Evolutionary conservation across 2,329 filamentous ascomycete genomes (phyloP).

Genomic region (Penicillium brasilianum): DNA sequence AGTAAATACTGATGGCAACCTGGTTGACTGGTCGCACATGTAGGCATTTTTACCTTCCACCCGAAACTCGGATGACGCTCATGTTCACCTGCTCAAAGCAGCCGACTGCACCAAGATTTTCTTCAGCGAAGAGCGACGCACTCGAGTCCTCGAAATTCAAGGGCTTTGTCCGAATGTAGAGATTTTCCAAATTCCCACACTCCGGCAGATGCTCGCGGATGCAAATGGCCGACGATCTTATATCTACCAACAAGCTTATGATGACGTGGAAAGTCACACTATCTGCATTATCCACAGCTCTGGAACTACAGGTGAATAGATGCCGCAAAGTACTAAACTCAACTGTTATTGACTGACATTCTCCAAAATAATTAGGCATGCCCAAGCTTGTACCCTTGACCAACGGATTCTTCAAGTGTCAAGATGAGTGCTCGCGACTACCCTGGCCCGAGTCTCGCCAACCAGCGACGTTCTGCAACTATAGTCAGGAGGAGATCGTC

Average conservation of each 20-base stretch:
- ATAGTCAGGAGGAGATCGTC: slow-evolving; percentile 19
- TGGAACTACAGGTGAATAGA: slow-evolving; percentile 42
- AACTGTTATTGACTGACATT: not conserved
- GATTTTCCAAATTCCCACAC: slow-evolving; percentile 17
- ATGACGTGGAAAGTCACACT: slow-evolving; percentile 33
- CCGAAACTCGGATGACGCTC: slow-evolving; percentile 29
- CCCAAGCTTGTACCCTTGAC: slow-evolving; percentile 40
- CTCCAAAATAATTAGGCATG: slow-evolving; percentile 38
- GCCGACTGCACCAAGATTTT: slow-evolving; percentile 30
- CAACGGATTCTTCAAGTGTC: slow-evolving; percentile 31
- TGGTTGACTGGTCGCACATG: not conserved
- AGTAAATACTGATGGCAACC: not conserved
- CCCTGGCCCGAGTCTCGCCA: slow-evolving; percentile 24
- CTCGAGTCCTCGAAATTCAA: slow-evolving; percentile 48
- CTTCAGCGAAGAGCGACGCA: slow-evolving; percentile 33
- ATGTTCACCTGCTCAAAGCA: slow-evolving; percentile 23
- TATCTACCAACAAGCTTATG: slow-evolving; percentile 25
- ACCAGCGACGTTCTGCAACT: slow-evolving; percentile 15
- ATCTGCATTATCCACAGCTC: slow-evolving; percentile 43
- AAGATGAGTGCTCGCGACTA: slow-evolving; percentile 17
- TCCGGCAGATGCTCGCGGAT: slow-evolving; percentile 17
- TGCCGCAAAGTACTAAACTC: not conserved
- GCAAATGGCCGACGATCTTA: slow-evolving; percentile 21
- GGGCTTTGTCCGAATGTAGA: slow-evolving; percentile 13
- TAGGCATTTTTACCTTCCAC: slow-evolving; percentile 30